phyloP scores from a whole-genome alignment of 129 eudicot species.

The Arctium lappa region DNA sequence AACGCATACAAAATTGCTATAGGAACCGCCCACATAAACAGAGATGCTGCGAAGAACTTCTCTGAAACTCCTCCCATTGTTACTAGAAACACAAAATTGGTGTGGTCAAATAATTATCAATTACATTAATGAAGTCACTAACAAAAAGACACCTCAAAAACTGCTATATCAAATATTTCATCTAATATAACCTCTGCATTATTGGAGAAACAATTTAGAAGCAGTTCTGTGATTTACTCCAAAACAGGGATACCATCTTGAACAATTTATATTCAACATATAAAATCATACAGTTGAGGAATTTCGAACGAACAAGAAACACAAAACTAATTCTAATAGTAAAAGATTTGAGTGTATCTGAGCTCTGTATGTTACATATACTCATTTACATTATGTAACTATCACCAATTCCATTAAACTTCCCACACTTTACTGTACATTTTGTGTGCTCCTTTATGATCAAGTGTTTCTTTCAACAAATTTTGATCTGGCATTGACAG shows the following conservation, averaged over 20 bases:
- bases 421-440: no score
- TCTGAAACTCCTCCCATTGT: constrained; percentile 49
- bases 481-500: no score
- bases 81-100: constrained; percentile 1
- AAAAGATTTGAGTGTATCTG: background rate
- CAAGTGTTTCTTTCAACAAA: background rate
- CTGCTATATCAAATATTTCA: background rate
- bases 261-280: background rate
- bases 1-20: constrained; percentile 73
- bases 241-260: background rate
- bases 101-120: background rate
- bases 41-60: constrained; percentile 73
- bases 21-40: constrained; percentile 82
- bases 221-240: background rate
- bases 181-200: background rate
- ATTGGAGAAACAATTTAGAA: background rate
- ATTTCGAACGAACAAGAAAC: background rate
- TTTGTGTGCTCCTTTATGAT: background rate
- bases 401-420: no score
- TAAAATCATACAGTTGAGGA: background rate
- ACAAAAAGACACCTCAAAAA: background rate
- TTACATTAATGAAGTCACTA: background rate
- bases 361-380: no score
- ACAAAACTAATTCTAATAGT: background rate
- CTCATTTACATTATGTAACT: no score